Percentiles rank a stretch among this genome's conserved stretches.
Conservation (phyloP, 164 flowering plant species). For the Sedum album region DNA sequence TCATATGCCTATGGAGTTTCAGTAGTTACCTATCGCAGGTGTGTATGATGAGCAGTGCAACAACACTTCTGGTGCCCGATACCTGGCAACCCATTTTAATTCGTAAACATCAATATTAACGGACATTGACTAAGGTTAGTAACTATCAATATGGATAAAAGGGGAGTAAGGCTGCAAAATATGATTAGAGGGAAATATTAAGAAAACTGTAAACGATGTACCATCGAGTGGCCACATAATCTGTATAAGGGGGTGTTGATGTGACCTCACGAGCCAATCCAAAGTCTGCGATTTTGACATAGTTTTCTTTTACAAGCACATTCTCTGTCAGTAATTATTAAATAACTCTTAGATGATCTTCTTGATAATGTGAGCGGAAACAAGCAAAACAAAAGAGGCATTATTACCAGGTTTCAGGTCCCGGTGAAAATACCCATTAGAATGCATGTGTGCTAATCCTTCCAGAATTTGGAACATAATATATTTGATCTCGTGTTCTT, state of each 20-base stretch:
- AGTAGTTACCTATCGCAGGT: constrained; percentile 67
- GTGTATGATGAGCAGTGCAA: constrained; percentile 64
- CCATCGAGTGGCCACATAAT: constrained; percentile 90
- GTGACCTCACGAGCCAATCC: constrained; percentile 59
- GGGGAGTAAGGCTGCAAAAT: neutral
- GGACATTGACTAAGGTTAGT: neutral
- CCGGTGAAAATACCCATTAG: constrained; percentile 68
- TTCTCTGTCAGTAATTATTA: neutral
- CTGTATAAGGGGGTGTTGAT: constrained; percentile 79
- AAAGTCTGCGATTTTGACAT: constrained; percentile 9
- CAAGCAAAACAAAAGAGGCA: neutral
- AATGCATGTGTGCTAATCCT: constrained; percentile 93
- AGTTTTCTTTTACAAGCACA: neutral
- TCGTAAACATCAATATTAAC: constrained; percentile 1
- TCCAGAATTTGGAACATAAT: constrained; percentile 97
- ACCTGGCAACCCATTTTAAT: constrained; percentile 30
- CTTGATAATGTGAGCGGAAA: neutral
- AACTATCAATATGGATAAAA: neutral
- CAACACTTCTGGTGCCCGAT: constrained; percentile 96
- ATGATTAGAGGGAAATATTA: neutral
- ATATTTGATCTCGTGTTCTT: constrained; percentile 74
- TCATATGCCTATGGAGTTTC: neutral
- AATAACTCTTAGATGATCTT: neutral
- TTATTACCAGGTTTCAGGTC: constrained; percentile 42
- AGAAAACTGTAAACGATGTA: constrained; percentile 19